Evolutionary conservation across 495 filamentous ascomycete species (phyloP).

Genomic region (Penicillium atrosanguineum): DNA sequence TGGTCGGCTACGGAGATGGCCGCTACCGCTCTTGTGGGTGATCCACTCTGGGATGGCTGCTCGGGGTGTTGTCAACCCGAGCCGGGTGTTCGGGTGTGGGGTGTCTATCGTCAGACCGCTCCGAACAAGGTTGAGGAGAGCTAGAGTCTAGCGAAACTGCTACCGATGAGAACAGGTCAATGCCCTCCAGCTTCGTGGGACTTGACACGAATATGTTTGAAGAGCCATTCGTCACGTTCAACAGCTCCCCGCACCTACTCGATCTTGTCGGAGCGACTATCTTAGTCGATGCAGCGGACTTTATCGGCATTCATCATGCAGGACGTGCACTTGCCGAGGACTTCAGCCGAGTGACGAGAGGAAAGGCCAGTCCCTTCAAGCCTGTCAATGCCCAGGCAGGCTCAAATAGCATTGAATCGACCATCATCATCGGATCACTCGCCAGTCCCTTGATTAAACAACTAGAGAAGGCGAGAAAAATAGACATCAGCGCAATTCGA

Average conservation of each 20-base stretch:
- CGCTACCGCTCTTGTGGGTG: constrained; percentile 1
- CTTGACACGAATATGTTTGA: constrained; percentile 7
- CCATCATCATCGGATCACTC: constrained; percentile 71
- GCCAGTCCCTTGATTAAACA: constrained; percentile 58
- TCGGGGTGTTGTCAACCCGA: constrained; percentile 17
- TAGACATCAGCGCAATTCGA: constrained; percentile 52
- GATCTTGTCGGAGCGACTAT: constrained; percentile 13
- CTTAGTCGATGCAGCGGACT: constrained; percentile 46
- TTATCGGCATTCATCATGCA: constrained; percentile 65
- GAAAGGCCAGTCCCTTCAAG: constrained; percentile 41
- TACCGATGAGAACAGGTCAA: too few species aligned
- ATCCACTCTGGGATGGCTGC: too few species aligned
- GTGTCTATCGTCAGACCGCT: neutral
- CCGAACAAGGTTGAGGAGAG: neutral
- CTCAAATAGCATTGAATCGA: constrained; percentile 18
- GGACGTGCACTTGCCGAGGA: constrained; percentile 65
- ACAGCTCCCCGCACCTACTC: neutral
- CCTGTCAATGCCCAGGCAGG: constrained; percentile 26
- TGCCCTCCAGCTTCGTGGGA: too few species aligned
- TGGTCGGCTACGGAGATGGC: neutral
- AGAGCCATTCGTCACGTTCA: constrained; percentile 15
- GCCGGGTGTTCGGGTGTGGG: too few species aligned
- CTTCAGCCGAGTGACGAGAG: constrained; percentile 66
- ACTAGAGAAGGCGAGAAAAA: constrained; percentile 51
- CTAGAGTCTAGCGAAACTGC: neutral